Evolutionary conservation across 2,329 filamentous ascomycete species (phyloP), one percentile per base, ranked within the genome.

Genomic region (Cercospora nicotianae): DNA sequence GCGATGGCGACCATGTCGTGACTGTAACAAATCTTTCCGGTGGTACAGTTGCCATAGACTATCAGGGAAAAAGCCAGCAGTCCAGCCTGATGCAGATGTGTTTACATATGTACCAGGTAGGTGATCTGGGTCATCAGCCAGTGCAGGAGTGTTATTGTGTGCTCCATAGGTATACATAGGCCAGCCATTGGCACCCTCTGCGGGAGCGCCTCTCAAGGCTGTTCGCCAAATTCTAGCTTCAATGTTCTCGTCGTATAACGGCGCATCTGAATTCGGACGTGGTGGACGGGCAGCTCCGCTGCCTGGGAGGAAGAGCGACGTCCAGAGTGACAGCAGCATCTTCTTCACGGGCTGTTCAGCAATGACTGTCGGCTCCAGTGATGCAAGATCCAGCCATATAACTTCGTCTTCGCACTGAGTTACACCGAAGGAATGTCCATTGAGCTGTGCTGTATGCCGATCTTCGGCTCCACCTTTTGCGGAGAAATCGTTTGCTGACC

Each of bases 21-120:
- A 18, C 26, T 36, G 31, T 5, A 65, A 48, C 12, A n/a, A 16
- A 20, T 48, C 45, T 33, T 61, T 36, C 12, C 64, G 59, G 48
- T 66, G 62, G 57, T 70, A 72, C n/a, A 65, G 51, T 53, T 69
- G 70, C 68, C 70, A 70, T 6, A 72, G 30, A 13, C 65, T 67
- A 33, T 69, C 66, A 13, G 68, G 63, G 51, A 65, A 70, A 51
- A 70, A 69, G 28, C 67, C 70, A 20, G 70, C 65, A 8, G 69
- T 70, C 70, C 67, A 72, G 12, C 67, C 67, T 2, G 62, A 65
- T n/a, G 70, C 70, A 12, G 61, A 51, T 8, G 60, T 61, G 16
- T 63, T 62, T 30, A 69, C 57, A 28, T 67, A 72, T 7, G 63
- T 64, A 30, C 67, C 69, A 20, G 67, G 63, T 5, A 26, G 42